Percentiles rank a stretch among this genome's conserved stretches.
These are phyloP conservation scores for Ceratopteris richardii DNA, from an alignment of 75 land plant genomes.

Conservation along the genomic window DNA sequence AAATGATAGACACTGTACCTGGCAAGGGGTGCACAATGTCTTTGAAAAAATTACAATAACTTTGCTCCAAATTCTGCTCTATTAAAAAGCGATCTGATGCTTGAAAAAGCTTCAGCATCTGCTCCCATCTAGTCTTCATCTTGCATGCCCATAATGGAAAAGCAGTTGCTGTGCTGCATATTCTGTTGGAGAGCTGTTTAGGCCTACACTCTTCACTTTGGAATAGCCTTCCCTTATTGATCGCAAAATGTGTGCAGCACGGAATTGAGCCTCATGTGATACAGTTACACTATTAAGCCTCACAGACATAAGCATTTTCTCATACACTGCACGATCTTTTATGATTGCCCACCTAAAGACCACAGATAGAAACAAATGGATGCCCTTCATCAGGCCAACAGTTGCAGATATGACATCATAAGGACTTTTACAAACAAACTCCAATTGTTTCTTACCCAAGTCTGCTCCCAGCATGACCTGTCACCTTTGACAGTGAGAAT, in stretches of 20 bases:
- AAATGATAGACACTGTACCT: slow-evolving; percentile 44
- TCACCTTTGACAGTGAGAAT: slow-evolving; percentile 28
- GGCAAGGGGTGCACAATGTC: slow-evolving; percentile 45
- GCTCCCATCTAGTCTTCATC: slow-evolving; percentile 47
- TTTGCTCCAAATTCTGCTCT: slow-evolving; percentile 12
- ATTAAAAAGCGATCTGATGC: slow-evolving; percentile 37
- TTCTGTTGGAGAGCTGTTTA: slow-evolving; percentile 2
- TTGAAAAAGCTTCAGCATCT: slow-evolving; percentile 22
- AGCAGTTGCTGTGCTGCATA: slow-evolving; percentile 10
- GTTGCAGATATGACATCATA: slow-evolving; percentile 34
- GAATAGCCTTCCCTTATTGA: slow-evolving; percentile 24
- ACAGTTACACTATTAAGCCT: slow-evolving; percentile 22
- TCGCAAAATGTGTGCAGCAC: slow-evolving; percentile 49
- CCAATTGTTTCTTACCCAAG: slow-evolving; percentile 14
- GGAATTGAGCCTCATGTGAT: slow-evolving; percentile 55
- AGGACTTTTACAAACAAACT: too few relatives aligned
- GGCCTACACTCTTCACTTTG: not conserved
- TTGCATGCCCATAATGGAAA: slow-evolving; percentile 45
- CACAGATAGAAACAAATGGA: slow-evolving; percentile 59
- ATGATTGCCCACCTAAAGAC: slow-evolving; percentile 63
- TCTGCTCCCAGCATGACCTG: slow-evolving; percentile 30
- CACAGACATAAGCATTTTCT: slow-evolving; percentile 29
- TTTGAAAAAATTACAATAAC: slow-evolving; percentile 52
- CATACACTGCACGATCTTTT: slow-evolving; percentile 41
- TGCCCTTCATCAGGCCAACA: slow-evolving; percentile 31